Base-by-base conservation (phyloP, 2,329 filamentous ascomycete species). In the Incumbomyces lentus region DNA sequence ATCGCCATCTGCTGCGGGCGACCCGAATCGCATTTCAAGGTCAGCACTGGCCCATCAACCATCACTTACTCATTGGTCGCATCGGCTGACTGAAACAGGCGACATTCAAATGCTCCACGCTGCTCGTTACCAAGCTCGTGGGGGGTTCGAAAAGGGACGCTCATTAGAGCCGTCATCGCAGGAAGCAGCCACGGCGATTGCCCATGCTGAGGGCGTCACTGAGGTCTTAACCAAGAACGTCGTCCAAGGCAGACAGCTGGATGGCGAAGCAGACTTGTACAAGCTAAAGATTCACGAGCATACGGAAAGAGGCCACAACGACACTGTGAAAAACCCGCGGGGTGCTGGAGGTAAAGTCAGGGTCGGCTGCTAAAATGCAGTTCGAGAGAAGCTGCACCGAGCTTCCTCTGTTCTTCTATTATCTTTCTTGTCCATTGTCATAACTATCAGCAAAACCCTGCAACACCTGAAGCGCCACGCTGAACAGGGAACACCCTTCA, bases 251-350 rank as follows among this genome's bases (percentile, higher is more conserved):
- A 69, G 75, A 55, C 67, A 69, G 49, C 60, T 65, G 47, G 70
- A 71, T 47, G 62, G 69, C 1, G 65, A 40, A 12, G 2, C 62
- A 26, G 51, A 43, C 49, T 29, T 44, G 51, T 48, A 39, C 49
- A 49, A 84, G 62, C 69, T 96, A 48, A 76, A 82, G 43, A 95
- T 98, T 66, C 92, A 96, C 64, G 77, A 94, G 51, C 71, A 94
- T 54, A 98, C 84, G 26, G 90, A 98, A 65, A 75, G 86, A 54
- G 88, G 92, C 45, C 85, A 96, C 67, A 98, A 98, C 61, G 88
- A 95, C 57, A 86, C 82, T 30, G 79, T 95, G 59, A 93, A 89
- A 33, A 52, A 57, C 46, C 55, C 55, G 11, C 35, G 52, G 14
- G 51, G 37, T 7, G 49, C 45, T 37, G 54, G 49, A 19, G 51